These are phyloP conservation scores for Xylaria hypoxylon DNA, from an alignment of 2,329 filamentous ascomycete genomes.

Conservation along the genomic window DNA sequence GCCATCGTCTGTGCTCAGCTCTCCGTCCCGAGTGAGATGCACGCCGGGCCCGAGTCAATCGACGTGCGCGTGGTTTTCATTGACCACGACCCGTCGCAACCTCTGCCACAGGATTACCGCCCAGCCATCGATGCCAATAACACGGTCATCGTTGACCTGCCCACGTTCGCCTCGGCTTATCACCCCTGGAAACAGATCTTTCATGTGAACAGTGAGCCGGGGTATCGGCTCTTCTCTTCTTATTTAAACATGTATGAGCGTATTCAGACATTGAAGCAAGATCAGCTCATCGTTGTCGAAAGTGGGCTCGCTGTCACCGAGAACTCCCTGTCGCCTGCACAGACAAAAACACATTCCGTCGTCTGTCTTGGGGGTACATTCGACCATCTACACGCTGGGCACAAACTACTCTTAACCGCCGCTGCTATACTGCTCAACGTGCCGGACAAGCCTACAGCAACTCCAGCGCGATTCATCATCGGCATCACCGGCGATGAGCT, in stretches of 20 bases:
- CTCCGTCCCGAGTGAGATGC: constrained; percentile 68
- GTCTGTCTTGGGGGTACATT: constrained; percentile 94
- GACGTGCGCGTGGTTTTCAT: constrained; percentile 81
- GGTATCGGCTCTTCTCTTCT: constrained; percentile 66
- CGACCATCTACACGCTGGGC: constrained; percentile 93
- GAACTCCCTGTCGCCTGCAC: constrained; percentile 35
- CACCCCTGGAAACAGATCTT: constrained; percentile 75
- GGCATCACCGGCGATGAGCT: constrained; percentile 91
- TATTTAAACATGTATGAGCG: constrained; percentile 63
- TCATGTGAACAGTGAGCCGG: constrained; percentile 72
- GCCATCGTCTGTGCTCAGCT: constrained; percentile 76
- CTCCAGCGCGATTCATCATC: constrained; percentile 73
- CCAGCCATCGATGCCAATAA: constrained; percentile 58
- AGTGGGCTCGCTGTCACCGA: constrained; percentile 63
- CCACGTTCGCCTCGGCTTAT: constrained; percentile 64
- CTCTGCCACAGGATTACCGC: constrained; percentile 51
- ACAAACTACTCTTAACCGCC: constrained; percentile 96
- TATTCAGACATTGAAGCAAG: constrained; percentile 60
- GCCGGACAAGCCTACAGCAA: constrained; percentile 53
- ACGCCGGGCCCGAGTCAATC: constrained; percentile 73
- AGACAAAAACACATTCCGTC: constrained; percentile 61
- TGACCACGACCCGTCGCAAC: constrained; percentile 63
- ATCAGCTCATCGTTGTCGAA: constrained; percentile 63
- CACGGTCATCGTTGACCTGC: constrained; percentile 62
- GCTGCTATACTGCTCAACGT: constrained; percentile 77